A percentile compares a stretch with the other conserved stretches of the same genome.
Conservation (phyloP, 75 land plant genomes). For the Cupressus sempervirens region DNA sequence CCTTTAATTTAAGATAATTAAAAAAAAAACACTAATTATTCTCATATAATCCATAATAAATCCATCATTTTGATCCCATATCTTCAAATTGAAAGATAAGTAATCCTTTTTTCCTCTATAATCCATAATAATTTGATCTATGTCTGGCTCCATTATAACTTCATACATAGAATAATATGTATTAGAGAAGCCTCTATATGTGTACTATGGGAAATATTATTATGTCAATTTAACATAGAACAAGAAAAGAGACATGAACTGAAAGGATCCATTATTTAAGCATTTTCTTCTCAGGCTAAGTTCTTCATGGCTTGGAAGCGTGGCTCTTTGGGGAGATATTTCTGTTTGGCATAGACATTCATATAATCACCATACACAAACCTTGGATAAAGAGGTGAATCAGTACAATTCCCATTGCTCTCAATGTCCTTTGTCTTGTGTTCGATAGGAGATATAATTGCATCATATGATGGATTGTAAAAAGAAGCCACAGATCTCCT, state of each 20-base stretch:
- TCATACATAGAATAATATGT: too few species aligned
- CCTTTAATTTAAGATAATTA: too few species aligned
- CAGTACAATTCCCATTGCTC: background rate
- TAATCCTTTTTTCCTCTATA: too few species aligned
- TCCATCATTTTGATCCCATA: too few species aligned
- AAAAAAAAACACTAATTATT: too few species aligned
- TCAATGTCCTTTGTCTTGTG: background rate
- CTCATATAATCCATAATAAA: too few species aligned
- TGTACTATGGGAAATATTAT: too few species aligned
- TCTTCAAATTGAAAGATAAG: too few species aligned
- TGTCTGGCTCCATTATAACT: too few species aligned
- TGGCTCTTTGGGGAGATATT: slow-evolving; percentile 62
- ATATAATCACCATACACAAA: slow-evolving; percentile 65
- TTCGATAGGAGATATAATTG: slow-evolving; percentile 48
- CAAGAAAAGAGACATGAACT: background rate
- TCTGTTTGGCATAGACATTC: slow-evolving; percentile 55
- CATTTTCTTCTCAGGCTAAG: background rate
- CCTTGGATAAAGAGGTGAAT: slow-evolving; percentile 32
- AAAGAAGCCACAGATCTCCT: slow-evolving; percentile 66
- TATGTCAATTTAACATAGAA: too few species aligned
- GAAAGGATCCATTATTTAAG: background rate
- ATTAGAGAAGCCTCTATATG: too few species aligned
- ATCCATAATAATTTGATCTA: too few species aligned
- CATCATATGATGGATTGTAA: slow-evolving; percentile 49
- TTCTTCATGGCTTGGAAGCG: slow-evolving; percentile 49